Base-by-base conservation (phyloP, 2,329 filamentous ascomycete genomes). In the Claviceps fusiformis region DNA sequence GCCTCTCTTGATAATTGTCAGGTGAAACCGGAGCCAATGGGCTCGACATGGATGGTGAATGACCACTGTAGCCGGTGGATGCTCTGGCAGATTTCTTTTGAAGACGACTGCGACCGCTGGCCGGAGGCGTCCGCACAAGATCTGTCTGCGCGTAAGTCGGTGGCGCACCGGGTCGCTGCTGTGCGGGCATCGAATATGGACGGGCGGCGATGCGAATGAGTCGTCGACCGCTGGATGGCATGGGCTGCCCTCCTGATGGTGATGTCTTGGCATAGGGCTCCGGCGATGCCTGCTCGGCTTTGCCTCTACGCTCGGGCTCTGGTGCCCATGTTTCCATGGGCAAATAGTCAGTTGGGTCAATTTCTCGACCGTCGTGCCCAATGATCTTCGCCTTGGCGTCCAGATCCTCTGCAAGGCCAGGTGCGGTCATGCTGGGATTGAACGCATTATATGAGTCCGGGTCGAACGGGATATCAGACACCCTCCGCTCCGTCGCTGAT, bases 281-380 rank as follows among this genome's bases (percentile, higher is more conserved):
- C 54, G 63, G 58, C 1, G 65, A 61, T 19, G 64, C 57, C 52
- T 65, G 59, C 47, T 60, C 64, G 31, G 62, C 59, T 57, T 69
- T 69, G 31, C 62, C 59, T 57, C 69, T 69, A 2, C 78, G 76
- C 61, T 87, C 84, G 0, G 86, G 86, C 62, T 90, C 86, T 0
- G 86, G 86, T 1, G 86, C 86, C 86, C 86, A 90, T 1, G 81
- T 81, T 55, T 87, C 82, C 65, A 89, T 80, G 0, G 87, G 87
- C 15, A 91, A 74, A 64, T 91, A 87, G 67, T 92, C 87, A 0
- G 86, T 89, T 1, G 87, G 87, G 63, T 92, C 87, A 55, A 92
- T 79, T 62, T 89, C 85, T 55, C 85, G 78, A 7, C 87, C 87
- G 64, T 89, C 86, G 59, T 86, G 78, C 1, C 82, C 86, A 54